Evolutionary conservation across 352 stramenopile genomes (phyloP).

Genomic region (Paralagenidium karlingii): DNA sequence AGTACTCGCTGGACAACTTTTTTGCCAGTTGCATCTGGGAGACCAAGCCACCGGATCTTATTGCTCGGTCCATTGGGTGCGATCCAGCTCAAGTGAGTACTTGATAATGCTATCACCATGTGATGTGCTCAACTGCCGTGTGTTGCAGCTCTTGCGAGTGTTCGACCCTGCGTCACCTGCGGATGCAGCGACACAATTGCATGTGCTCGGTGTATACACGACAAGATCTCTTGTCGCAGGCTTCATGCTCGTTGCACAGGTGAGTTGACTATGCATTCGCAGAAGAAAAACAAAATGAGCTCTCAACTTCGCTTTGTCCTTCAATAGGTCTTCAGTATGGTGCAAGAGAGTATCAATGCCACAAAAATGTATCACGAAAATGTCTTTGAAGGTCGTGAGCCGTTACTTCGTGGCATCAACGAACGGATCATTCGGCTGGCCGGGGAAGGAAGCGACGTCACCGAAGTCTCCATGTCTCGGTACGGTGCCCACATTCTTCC

Average conservation of each 20-base stretch:
- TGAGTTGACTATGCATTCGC: too few species aligned
- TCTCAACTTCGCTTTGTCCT: background rate
- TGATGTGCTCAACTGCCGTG: background rate
- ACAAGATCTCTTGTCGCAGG: constrained; percentile 32
- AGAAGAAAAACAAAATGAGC: background rate
- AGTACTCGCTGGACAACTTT: constrained; percentile 49
- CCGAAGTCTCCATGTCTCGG: constrained; percentile 45
- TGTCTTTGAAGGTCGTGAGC: constrained; percentile 32
- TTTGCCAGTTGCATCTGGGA: constrained; percentile 55
- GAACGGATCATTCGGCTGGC: constrained; percentile 50
- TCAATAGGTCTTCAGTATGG: constrained; percentile 33
- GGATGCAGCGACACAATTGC: constrained; percentile 23
- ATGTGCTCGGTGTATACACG: constrained; percentile 29
- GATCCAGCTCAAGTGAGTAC: too few species aligned
- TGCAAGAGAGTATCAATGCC: constrained; percentile 25
- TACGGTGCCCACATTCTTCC: constrained; percentile 54
- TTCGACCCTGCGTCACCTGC: constrained; percentile 16
- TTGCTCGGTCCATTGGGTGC: constrained; percentile 25
- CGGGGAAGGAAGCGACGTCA: constrained; percentile 39
- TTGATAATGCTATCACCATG: background rate
- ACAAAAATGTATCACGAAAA: constrained; percentile 30
- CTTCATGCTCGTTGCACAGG: constrained; percentile 49
- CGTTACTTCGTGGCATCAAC: constrained; percentile 29
- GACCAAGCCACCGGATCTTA: constrained; percentile 21
- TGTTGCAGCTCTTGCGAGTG: constrained; percentile 11